Base-by-base conservation (phyloP, 768 basidiomycete genomes). In the Tulasnella sp. region DNA sequence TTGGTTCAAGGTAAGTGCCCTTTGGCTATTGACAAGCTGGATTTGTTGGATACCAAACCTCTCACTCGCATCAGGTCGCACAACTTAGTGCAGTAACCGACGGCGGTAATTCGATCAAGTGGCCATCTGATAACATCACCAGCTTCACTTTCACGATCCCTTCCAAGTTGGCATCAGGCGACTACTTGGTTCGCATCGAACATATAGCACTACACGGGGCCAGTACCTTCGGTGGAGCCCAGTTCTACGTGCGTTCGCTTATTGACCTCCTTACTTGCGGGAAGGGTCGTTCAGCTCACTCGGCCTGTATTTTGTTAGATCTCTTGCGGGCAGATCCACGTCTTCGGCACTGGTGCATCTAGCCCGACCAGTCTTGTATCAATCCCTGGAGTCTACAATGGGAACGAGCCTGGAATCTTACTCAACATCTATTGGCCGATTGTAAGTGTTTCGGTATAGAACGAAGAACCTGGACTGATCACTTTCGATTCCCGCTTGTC, bases 171-270 rank as follows among this genome's bases (percentile, higher is more conserved):
- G 8, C 74, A 8, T 8, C 29, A 0, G 75, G 67, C 8, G 34
- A 76, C n/a, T 76, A 76, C 45, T 42, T 76, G 12, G 68, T 76
- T 37, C 67, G 69, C 31, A 76, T 76, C 31, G 75, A 76, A 42
- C 75, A 76, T 38, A 71, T 76, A 25, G 75, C 72, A 3, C 49
- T 73, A 3, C 72, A 73, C 72, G 40, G 25, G 5, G 72, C 72
- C 42, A 39, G 38, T 36, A 71, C 38, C 4, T 71, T 71, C n/a
- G 38, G 69, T 25, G 69, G 36, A 38, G 69, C 69, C 11, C 69
- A 71, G 19, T 71, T 71, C 69, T 71, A 71, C 14, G 42, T 71
- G 12, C 1, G 38, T 31, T 25, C 29, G 9, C 2, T 71, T 9
- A 14, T 45, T n/a, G 5, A 31, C 42, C 2, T 25, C 5, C n/a